A percentile compares a stretch with the other conserved stretches of the same genome.
phyloP scores from a whole-genome alignment of 441 rosid genomes.

The Corymbia citriodora region DNA sequence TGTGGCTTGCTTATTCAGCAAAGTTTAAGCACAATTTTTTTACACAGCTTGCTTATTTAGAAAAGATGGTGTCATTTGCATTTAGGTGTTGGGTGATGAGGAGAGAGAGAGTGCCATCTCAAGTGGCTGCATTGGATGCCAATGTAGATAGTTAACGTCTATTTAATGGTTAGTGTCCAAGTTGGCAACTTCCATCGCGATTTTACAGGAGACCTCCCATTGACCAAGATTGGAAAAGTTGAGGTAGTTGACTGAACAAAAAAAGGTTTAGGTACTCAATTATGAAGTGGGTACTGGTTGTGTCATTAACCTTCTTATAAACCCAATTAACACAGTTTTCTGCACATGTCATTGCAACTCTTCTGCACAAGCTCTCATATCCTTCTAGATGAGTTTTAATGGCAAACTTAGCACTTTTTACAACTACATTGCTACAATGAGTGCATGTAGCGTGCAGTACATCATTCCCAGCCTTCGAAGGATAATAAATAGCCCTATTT shows the following conservation, averaged over 20 bases:
- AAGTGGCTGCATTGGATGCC: background rate
- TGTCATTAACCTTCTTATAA: background rate
- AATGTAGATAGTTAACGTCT: background rate
- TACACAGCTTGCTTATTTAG: background rate
- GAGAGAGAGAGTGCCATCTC: background rate
- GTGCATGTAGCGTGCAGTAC: background rate
- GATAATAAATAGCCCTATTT: background rate
- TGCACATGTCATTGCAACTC: background rate
- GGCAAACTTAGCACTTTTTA: background rate
- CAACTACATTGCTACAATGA: background rate
- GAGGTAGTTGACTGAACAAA: background rate
- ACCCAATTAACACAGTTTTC: background rate
- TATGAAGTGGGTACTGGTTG: background rate
- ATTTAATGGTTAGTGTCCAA: background rate
- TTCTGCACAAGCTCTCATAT: background rate
- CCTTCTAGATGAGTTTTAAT: background rate
- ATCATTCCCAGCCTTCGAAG: background rate
- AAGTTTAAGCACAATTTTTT: background rate
- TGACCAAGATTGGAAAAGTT: background rate
- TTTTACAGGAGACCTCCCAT: background rate
- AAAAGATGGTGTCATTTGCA: background rate
- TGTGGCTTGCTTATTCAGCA: background rate
- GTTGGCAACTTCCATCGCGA: background rate
- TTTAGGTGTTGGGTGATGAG: background rate
- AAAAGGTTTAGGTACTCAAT: background rate